These are phyloP conservation scores for Vitis cinerea DNA, from an alignment of 164 flowering plant genomes.

Conservation along the genomic window DNA sequence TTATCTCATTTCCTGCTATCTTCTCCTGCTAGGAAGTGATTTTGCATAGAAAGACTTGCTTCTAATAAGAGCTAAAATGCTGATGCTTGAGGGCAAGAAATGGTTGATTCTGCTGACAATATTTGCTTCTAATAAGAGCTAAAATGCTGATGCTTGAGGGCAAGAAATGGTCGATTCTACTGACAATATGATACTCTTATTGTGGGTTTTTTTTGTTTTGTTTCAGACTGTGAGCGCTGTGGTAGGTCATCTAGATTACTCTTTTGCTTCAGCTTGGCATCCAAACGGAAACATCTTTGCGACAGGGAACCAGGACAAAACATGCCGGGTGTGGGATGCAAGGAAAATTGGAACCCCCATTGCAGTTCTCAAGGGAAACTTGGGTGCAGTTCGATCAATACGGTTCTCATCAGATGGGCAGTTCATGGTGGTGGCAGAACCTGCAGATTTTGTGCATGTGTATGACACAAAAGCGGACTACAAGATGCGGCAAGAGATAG, in stretches of 20 bases:
- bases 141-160: no score
- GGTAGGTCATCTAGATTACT: slow-evolving; percentile 56
- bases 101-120: not conserved
- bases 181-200: not conserved
- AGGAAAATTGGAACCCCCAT: slow-evolving; percentile 42
- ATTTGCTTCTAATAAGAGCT: no score
- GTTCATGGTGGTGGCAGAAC: slow-evolving; percentile 60
- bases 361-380: slow-evolving; percentile 51
- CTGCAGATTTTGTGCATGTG: slow-evolving; percentile 71
- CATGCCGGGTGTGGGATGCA: slow-evolving; percentile 65
- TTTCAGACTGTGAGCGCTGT: slow-evolving; percentile 42
- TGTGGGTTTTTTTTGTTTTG: not conserved
- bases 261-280: slow-evolving; percentile 76
- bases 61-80: no score
- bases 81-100: not conserved
- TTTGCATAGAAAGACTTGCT: no score
- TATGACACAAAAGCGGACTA: slow-evolving; percentile 42
- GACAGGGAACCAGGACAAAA: slow-evolving; percentile 73
- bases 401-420: slow-evolving; percentile 61
- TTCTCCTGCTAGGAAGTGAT: no score
- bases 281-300: slow-evolving; percentile 60
- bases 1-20: no score
- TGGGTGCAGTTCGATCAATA: slow-evolving; percentile 58
- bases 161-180: not conserved
- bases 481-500: slow-evolving; percentile 56